Percentiles rank a stretch among this genome's conserved stretches.
These are phyloP conservation scores for Streptanthus diversifolius DNA, from an alignment of 345 rosid species.

Conservation along the genomic window DNA sequence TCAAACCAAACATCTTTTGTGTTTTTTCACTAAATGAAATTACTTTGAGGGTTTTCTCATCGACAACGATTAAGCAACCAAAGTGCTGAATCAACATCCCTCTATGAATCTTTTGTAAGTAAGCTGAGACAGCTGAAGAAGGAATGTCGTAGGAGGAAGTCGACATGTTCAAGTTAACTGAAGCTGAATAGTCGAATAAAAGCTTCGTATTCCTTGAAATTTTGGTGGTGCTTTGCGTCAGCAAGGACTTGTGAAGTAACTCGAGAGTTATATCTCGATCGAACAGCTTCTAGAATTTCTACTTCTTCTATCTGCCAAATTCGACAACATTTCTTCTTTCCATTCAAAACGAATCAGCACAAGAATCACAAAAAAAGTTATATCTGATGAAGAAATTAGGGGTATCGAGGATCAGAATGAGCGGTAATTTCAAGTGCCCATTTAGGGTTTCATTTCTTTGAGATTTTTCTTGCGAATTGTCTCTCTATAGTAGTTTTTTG, in stretches of 20 bases:
- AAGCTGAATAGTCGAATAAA: constrained; percentile 65
- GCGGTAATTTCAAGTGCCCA: neutral
- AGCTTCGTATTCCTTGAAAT: constrained; percentile 61
- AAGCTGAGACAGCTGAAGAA: constrained; percentile 58
- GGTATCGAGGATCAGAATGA: too few relatives aligned
- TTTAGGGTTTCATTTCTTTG: neutral
- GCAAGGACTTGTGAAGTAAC: constrained; percentile 61
- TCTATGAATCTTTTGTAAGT: constrained; percentile 76
- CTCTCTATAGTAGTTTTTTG: neutral
- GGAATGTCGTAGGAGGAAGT: constrained; percentile 56
- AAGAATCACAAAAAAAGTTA: too few relatives aligned
- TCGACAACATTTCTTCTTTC: constrained; percentile 50
- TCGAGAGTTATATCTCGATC: constrained; percentile 46
- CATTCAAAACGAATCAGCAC: constrained; percentile 20
- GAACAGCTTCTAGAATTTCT: constrained; percentile 50
- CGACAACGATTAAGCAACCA: constrained; percentile 75
- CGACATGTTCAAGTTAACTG: constrained; percentile 50
- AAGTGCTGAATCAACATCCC: constrained; percentile 70
- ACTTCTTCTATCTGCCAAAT: constrained; percentile 39
- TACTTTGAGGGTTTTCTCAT: constrained; percentile 53
- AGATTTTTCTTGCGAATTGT: neutral
- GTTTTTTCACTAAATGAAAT: constrained; percentile 75
- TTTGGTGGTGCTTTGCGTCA: constrained; percentile 66
- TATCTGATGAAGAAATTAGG: too few relatives aligned
- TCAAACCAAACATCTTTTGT: constrained; percentile 69